phyloP scores from a whole-genome alignment of 176 grass and related monocot species.

The Echinochloa phyllopogon region DNA sequence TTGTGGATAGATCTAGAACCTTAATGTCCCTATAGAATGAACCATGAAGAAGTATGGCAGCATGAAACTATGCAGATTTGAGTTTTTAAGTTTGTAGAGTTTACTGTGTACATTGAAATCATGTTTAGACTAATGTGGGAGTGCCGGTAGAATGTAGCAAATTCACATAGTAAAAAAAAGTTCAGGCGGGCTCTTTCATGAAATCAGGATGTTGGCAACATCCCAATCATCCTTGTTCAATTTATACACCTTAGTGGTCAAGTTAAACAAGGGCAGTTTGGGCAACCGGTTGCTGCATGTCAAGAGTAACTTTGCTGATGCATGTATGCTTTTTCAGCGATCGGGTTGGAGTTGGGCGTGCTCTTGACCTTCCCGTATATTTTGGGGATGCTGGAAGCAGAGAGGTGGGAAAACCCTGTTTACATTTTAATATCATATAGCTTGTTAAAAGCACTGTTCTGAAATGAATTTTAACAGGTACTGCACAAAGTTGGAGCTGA shows the following conservation, averaged over 20 bases:
- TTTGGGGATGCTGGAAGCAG: constrained; percentile 98
- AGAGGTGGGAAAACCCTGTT: constrained; percentile 60
- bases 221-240: constrained; percentile 17
- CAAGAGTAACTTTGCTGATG: constrained; percentile 31
- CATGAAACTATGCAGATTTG: constrained; percentile 11
- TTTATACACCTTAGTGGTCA: constrained; percentile 11
- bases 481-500: constrained; percentile 99
- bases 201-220: constrained; percentile 20
- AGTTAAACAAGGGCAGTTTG: background rate
- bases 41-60: constrained; percentile 7
- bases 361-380: constrained; percentile 94
- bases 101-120: constrained; percentile 27
- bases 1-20: background rate
- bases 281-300: background rate
- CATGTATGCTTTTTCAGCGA: constrained; percentile 64
- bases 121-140: constrained; percentile 28
- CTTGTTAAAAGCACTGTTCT: constrained; percentile 27
- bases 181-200: background rate
- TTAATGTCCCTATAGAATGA: background rate
- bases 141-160: constrained; percentile 9
- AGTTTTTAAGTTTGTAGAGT: constrained; percentile 1
- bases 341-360: constrained; percentile 88
- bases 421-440: background rate
- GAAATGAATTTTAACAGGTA: constrained; percentile 58
- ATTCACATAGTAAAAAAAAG: constrained; percentile 7